Base-by-base conservation (phyloP, 1,284 basidiomycete species). In the Cutaneotrichosporon sp. region DNA sequence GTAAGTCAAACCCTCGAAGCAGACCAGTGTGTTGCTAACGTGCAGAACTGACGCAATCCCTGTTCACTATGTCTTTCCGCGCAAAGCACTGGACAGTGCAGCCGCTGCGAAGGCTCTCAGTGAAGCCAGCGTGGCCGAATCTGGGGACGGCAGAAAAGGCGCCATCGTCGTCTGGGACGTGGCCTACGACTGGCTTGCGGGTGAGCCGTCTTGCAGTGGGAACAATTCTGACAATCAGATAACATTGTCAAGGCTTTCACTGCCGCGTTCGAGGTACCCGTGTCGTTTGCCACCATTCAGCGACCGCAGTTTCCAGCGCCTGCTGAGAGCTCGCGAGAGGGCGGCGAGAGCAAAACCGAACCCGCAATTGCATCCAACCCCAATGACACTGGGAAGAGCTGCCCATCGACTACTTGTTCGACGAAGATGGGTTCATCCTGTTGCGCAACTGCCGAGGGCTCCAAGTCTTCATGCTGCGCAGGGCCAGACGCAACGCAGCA, bases 161-260 rank as follows among this genome's bases (percentile, higher is more conserved):
- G 65, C 85, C 8, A 65, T 85, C 0, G 69, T 97, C 10, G 81
- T 83, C 23, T 85, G 87, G 70, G 90, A 97, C 63, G 90, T 96
- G 0, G 83, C 79, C 0, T 93, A 88, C 68, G 79, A 85, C n/a
- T 83, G 90, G 75, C 67, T 76, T 49, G 79, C 83, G 61, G 81
- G 87, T 86, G 58, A 51, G 77, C 56, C 18, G 14, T 17, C 22
- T 5, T 26, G 41, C 2, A n/a, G n/a, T n/a, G n/a, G 14, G 30
- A 5, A n/a, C 23, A 9, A 7, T 10, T 5, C 48, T 51, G 12
- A 40, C 14, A 30, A 22, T 14, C 53, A 69, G 63, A 68, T 17
- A 58, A 65, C 15, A 63, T 68, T 42, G 51, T 39, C 3, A n/a
- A 54, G 33, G 57, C 46, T 8, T 63, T 73, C 49, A 38, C 12